Percentiles rank a stretch among this genome's conserved stretches.
Conservation (phyloP, 192 early-diverging fungal genomes). For the Coemansia erecta region DNA sequence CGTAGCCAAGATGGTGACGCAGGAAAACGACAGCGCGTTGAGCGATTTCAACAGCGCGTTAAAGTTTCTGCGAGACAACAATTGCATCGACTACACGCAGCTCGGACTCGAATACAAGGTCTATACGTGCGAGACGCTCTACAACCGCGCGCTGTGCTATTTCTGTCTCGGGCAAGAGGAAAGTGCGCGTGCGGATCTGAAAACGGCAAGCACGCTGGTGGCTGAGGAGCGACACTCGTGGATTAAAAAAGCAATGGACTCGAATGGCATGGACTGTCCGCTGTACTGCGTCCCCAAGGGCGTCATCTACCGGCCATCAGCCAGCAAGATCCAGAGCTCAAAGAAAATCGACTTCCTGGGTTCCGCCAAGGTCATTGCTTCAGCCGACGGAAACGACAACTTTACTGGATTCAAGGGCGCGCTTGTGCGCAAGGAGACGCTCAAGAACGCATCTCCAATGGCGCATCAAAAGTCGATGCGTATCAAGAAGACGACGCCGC, state of each 20-base stretch:
- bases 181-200: constrained; percentile 68
- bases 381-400: constrained; percentile 53
- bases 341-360: constrained; percentile 78
- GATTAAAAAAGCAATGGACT: constrained; percentile 63
- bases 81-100: constrained; percentile 93
- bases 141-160: constrained; percentile 85
- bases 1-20: constrained; percentile 72
- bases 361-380: constrained; percentile 82
- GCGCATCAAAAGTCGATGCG: constrained; percentile 52
- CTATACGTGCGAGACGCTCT: constrained; percentile 84
- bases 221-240: constrained; percentile 66
- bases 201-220: constrained; percentile 52
- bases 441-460: constrained; percentile 22
- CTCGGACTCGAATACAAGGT: constrained; percentile 89
- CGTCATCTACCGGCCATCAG: constrained; percentile 79
- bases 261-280: constrained; percentile 60
- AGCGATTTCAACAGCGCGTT: constrained; percentile 80
- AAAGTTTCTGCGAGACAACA: constrained; percentile 77
- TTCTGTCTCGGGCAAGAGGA: constrained; percentile 72
- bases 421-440: constrained; percentile 49
- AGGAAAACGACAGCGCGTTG: constrained; percentile 68
- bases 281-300: constrained; percentile 78
- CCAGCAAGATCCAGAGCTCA: constrained; percentile 80
- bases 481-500: constrained; percentile 37
- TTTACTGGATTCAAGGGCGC: constrained; percentile 56